These are phyloP conservation scores for Trichosporon inkin DNA, from an alignment of 1,284 basidiomycete species.

Conservation along the genomic window DNA sequence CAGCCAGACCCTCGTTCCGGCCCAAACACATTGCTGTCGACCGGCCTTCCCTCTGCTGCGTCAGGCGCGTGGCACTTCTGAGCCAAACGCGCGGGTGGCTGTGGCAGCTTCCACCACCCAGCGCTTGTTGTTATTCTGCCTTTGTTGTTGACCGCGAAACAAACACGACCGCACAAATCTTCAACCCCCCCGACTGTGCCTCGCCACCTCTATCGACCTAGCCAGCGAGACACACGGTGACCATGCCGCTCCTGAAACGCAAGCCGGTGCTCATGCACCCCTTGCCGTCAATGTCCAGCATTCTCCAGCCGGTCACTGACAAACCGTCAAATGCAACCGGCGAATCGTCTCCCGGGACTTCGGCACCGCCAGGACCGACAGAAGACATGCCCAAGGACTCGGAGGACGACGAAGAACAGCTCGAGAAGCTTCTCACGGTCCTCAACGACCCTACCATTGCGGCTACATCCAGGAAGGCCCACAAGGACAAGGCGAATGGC, in stretches of 20 bases:
- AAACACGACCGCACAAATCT: constrained; percentile 1
- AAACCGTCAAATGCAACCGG: not conserved
- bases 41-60: not conserved
- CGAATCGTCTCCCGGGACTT: constrained; percentile 10
- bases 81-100: constrained; percentile 4
- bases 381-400: constrained; percentile 33
- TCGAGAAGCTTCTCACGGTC: constrained; percentile 34
- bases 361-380: constrained; percentile 6
- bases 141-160: not conserved
- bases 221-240: constrained; percentile 12
- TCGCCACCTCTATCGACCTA: not conserved
- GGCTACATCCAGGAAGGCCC: constrained; percentile 3
- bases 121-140: constrained; percentile 13
- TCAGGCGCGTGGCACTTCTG: constrained; percentile 5
- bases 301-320: constrained; percentile 18
- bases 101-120: constrained; percentile 7
- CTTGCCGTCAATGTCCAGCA: constrained; percentile 38
- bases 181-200: not conserved
- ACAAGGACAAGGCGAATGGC: constrained; percentile 14
- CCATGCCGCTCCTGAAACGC: constrained; percentile 83
- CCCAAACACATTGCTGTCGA: not conserved
- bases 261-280: constrained; percentile 79
- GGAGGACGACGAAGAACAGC: constrained; percentile 42
- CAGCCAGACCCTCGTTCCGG: not conserved
- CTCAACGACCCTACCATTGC: constrained; percentile 21